Evolutionary conservation across 2,329 filamentous ascomycete genomes (phyloP).

Genomic region (Pseudogymnoascus sp.): DNA sequence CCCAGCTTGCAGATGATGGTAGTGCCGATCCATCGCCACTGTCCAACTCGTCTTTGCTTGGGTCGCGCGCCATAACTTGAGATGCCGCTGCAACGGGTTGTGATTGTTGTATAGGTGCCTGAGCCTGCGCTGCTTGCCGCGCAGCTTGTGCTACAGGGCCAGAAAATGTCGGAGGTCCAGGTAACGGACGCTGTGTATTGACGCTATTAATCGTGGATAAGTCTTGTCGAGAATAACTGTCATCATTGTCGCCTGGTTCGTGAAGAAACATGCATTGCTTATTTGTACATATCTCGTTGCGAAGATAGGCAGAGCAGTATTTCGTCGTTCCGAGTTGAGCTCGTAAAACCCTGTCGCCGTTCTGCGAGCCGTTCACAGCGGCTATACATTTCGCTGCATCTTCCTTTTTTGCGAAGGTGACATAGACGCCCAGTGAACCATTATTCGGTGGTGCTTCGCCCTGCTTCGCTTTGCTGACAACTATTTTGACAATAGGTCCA

Average conservation of each 20-base stretch:
- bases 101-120: conserved; percentile 28
- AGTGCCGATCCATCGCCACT: conserved; percentile 80
- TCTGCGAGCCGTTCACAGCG: conserved; percentile 85
- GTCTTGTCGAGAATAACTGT: conserved; percentile 92
- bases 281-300: conserved; percentile 91
- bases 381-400: conserved; percentile 86
- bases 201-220: conserved; percentile 90
- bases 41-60: conserved; percentile 70
- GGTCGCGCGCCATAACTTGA: conserved; percentile 65
- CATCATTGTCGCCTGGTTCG: conserved; percentile 95
- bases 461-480: conserved; percentile 81
- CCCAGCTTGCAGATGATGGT: conserved; percentile 91
- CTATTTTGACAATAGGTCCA: conserved; percentile 96
- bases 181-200: conserved; percentile 63
- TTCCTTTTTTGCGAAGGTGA: conserved; percentile 90
- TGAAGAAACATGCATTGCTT: conserved; percentile 97
- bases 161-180: conserved; percentile 43
- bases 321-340: conserved; percentile 85
- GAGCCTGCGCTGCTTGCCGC: conserved; percentile 41
- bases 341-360: conserved; percentile 78
- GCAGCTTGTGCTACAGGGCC: conserved; percentile 39
- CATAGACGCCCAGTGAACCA: conserved; percentile 91
- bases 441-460: conserved; percentile 58
- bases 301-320: conserved; percentile 94
- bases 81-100: conserved; percentile 33